Evolutionary conservation across 2,329 filamentous ascomycete genomes (phyloP).

Genomic region (Pseudogymnoascus sp.): DNA sequence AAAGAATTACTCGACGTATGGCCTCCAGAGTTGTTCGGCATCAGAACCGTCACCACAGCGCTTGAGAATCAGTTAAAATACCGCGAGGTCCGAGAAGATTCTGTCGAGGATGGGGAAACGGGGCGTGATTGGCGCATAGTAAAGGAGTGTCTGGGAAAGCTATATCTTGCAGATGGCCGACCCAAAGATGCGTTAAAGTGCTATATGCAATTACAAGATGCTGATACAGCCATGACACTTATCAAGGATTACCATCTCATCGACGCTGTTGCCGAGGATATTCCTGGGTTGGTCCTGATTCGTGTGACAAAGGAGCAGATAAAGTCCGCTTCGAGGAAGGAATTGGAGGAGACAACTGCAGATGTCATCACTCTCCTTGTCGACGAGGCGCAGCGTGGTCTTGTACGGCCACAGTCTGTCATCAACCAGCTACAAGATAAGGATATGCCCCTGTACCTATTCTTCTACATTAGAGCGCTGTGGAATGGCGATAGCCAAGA

Average conservation of each 20-base stretch:
- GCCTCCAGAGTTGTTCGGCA: slow-evolving; percentile 77
- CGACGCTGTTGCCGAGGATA: slow-evolving; percentile 80
- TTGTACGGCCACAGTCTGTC: slow-evolving; percentile 69
- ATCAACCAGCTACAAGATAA: slow-evolving; percentile 66
- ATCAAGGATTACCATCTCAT: slow-evolving; percentile 86
- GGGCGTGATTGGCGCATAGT: slow-evolving; percentile 82
- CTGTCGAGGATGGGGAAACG: slow-evolving; percentile 61
- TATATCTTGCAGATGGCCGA: slow-evolving; percentile 74
- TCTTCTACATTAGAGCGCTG: slow-evolving; percentile 81
- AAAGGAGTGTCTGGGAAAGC: slow-evolving; percentile 74
- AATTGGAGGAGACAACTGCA: slow-evolving; percentile 69
- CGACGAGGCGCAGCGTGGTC: slow-evolving; percentile 81
- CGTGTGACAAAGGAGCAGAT: slow-evolving; percentile 68
- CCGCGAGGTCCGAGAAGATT: slow-evolving; percentile 66
- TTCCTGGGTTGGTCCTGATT: slow-evolving; percentile 78
- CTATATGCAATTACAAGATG: slow-evolving; percentile 86
- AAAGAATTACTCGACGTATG: slow-evolving; percentile 73
- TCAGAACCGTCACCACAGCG: slow-evolving; percentile 63
- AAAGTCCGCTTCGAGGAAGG: slow-evolving; percentile 53
- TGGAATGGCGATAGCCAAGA: slow-evolving; percentile 67
- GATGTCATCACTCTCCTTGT: slow-evolving; percentile 83
- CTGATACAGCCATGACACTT: slow-evolving; percentile 76
- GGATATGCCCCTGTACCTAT: slow-evolving; percentile 66
- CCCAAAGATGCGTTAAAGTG: slow-evolving; percentile 77
- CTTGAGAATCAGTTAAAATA: slow-evolving; percentile 76